These are phyloP conservation scores for Musa beccarii DNA, from an alignment of 176 grass and related monocot genomes.

Conservation along the genomic window DNA sequence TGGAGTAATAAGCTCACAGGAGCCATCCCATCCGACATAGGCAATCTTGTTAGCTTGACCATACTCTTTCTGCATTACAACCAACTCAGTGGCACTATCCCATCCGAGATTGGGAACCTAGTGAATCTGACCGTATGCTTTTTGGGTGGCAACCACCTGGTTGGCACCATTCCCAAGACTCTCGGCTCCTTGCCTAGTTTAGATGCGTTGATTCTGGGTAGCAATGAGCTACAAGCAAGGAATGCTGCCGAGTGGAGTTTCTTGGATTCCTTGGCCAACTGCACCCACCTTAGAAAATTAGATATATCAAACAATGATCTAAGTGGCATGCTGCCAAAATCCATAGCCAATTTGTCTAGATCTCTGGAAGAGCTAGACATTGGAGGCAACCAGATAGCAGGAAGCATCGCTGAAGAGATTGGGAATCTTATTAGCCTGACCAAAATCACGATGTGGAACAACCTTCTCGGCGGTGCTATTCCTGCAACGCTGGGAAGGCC, in stretches of 20 bases:
- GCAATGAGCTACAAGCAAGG: not conserved
- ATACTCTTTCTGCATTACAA: not conserved
- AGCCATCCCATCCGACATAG: not conserved
- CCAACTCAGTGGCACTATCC: not conserved
- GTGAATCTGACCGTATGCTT: not conserved
- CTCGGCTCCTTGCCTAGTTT: not conserved
- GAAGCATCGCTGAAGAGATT: conserved; percentile 16
- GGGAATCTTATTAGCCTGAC: conserved; percentile 13
- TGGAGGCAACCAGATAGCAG: not conserved
- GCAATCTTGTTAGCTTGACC: not conserved
- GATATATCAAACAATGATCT: not conserved
- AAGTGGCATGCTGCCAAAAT: not conserved
- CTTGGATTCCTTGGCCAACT: not conserved
- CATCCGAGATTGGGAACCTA: not conserved
- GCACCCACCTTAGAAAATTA: not conserved
- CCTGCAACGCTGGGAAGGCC: not conserved
- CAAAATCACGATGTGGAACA: not conserved
- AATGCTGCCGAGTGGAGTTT: not conserved
- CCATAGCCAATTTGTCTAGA: not conserved
- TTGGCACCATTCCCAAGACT: not conserved
- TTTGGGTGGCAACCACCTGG: not conserved
- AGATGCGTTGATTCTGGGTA: not conserved
- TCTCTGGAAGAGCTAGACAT: not conserved
- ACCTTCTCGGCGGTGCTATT: not conserved
- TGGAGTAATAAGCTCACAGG: not conserved